Base-by-base conservation (phyloP, 2,329 filamentous ascomycete genomes). In the Immersiporthe knoxdaviesiana region DNA sequence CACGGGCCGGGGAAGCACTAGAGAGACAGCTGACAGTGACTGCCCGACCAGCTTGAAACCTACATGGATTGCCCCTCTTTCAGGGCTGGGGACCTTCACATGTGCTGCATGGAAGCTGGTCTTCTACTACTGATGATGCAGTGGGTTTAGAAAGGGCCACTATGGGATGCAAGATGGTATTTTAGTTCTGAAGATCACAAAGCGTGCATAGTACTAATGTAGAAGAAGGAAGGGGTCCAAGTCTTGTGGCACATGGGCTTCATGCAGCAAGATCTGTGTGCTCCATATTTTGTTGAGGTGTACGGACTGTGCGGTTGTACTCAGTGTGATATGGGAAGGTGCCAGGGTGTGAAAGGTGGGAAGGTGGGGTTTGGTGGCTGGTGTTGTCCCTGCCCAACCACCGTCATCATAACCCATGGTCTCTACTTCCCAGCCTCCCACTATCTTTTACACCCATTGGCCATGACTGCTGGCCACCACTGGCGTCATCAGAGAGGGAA, bases 381-480 rank as follows among this genome's bases (percentile, higher is more conserved):
- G 69, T 71, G 69, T 67, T 64, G 52, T 35, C 11, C 35, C 52
- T 21, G 39, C 69, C 69, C 69, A 71, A 71, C 69, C 69, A 71
- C 69, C 68, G 37, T 59, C 67, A 65, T 69, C 60, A 24, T 37
- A 65, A 63, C 44, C n/a, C 44, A 24, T 52, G 58, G 41, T 27
- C 63, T 35, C n/a, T n/a, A n/a, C n/a, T n/a, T 12, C 69, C 69
- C 69, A 71, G 69, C 69, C 69, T 69, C 69, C 37, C 32, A n/a
- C 21, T 47, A 47, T 47, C 44, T 47, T n/a, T 47, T 47, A 8
- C 44, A 47, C 44, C 44, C 44, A n/a, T 16, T 47, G 18, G 44
- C 44, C 7, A 47, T n/a, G 18, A 6, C 7, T n/a, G 44, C 44
- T 47, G 44, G 44, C 44, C n/a, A 54, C 27, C 37, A 63, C 10